Base-by-base conservation (phyloP, 1,284 basidiomycete species). In the Cutaneotrichosporon cavernicola region DNA sequence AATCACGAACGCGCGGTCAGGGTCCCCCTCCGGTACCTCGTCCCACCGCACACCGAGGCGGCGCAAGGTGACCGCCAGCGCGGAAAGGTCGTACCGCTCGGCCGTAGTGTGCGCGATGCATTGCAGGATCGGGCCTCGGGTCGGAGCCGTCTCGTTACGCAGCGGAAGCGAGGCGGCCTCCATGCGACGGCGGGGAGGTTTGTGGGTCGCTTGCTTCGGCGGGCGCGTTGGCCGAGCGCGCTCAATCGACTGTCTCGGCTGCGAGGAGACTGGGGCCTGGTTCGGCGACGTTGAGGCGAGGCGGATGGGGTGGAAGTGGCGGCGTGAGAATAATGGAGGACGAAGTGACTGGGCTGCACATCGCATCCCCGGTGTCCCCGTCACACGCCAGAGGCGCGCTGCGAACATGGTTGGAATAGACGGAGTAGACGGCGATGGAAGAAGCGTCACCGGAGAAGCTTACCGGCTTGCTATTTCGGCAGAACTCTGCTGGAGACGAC, bases 81-180 rank as follows among this genome's bases (percentile, higher is more conserved):
- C 66, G 11, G 71, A 58, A 10, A 81, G 72, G 61, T 81, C 76
- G 62, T 80, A 81, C 55, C 72, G 67, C 60, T 80, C 80, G 0
- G 80, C 80, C 0, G 78, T 79, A 3, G 80, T 79, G 67, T 81
- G 79, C n/a, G 80, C 79, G 43, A 81, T 76, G 62, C 79, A 80
- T 56, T 78, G 76, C 34, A 80, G 66, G 13, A 80, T 73, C 1
- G 80, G 80, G n/a, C 80, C 79, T 11, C 80, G 73, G 4, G 77
- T 78, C 18, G 70, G 71, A 1, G 78, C 74, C 0, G 75, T 71
- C 22, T 73, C 75, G 61, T 77, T 77, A 49, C 80, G 72, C 13
- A 81, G 69, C 14, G 78, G 78, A 62, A 75, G 73, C 11, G 79
- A 80, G 10, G 77, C 77, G 18, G 78, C 78, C 66, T 80, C 78